These are phyloP conservation scores for Amyloporia xantha DNA, from an alignment of 768 basidiomycete genomes.

Conservation along the genomic window DNA sequence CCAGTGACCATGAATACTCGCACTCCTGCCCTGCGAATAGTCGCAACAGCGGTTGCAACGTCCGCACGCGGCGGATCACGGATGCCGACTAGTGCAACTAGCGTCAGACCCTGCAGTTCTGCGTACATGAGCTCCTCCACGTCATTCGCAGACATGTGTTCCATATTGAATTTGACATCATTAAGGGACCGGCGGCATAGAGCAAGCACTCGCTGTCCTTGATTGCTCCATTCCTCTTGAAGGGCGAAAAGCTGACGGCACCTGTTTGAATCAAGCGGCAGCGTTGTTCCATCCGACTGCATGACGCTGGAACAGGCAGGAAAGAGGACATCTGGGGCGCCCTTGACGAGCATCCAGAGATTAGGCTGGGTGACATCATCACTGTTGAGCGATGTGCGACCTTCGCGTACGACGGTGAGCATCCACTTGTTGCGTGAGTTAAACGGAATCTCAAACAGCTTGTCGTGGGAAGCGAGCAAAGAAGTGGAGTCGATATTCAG, in stretches of 20 bases:
- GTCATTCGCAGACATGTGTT: slow-evolving; percentile 25
- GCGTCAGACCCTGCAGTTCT: slow-evolving; percentile 37
- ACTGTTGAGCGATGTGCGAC: slow-evolving; percentile 3
- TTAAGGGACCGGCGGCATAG: slow-evolving; percentile 41
- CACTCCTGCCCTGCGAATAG: slow-evolving; percentile 51
- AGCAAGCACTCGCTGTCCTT: slow-evolving; percentile 57
- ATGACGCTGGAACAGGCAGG: slow-evolving; percentile 31
- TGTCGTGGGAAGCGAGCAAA: slow-evolving; percentile 10
- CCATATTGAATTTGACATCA: slow-evolving; percentile 26
- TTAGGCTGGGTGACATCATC: slow-evolving; percentile 22
- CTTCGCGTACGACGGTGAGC: slow-evolving; percentile 34
- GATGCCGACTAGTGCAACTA: slow-evolving; percentile 54
- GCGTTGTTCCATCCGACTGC: slow-evolving; percentile 27
- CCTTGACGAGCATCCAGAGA: slow-evolving; percentile 42
- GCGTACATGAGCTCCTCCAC: slow-evolving; percentile 39
- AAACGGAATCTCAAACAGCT: slow-evolving; percentile 27
- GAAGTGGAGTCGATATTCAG: slow-evolving; percentile 3
- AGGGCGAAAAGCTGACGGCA: slow-evolving; percentile 26
- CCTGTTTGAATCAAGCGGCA: slow-evolving; percentile 24
- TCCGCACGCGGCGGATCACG: slow-evolving; percentile 55
- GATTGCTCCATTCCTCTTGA: slow-evolving; percentile 43
- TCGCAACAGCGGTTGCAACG: slow-evolving; percentile 42
- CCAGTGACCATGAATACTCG: slow-evolving; percentile 60
- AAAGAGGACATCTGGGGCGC: slow-evolving; percentile 53
- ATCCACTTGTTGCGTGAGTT: slow-evolving; percentile 52